Conservation (phyloP, 805 yeast species). For the Tetrapisispora fleetii region DNA sequence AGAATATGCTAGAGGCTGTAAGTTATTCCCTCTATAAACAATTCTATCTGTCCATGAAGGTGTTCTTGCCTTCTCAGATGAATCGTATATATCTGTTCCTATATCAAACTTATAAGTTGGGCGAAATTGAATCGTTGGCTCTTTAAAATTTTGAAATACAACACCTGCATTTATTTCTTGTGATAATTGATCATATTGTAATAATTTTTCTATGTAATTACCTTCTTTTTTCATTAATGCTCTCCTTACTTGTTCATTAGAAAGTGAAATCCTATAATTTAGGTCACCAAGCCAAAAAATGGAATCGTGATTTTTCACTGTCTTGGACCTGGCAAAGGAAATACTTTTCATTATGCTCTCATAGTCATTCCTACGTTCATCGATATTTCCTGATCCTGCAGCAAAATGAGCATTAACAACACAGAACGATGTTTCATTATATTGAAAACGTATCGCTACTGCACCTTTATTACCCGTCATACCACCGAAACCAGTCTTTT, state of each 20-base stretch:
- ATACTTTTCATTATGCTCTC: slow-evolving; percentile 66
- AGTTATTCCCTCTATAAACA: slow-evolving; percentile 46
- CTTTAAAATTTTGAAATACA: slow-evolving; percentile 68
- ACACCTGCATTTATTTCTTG: slow-evolving; percentile 62
- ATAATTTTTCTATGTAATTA: slow-evolving; percentile 33
- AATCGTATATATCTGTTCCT: slow-evolving; percentile 70
- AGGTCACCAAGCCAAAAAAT: slow-evolving; percentile 93
- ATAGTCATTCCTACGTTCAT: slow-evolving; percentile 82
- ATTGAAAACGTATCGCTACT: slow-evolving; percentile 81
- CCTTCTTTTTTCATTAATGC: slow-evolving; percentile 39
- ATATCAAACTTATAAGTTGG: slow-evolving; percentile 93
- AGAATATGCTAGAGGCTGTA: slow-evolving; percentile 60
- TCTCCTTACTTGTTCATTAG: slow-evolving; percentile 65
- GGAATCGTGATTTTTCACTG: slow-evolving; percentile 73
- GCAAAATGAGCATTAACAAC: slow-evolving; percentile 88
- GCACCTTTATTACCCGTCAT: slow-evolving; percentile 97
- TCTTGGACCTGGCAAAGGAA: slow-evolving; percentile 65
- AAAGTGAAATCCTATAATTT: slow-evolving; percentile 66
- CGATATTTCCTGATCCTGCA: slow-evolving; percentile 74
- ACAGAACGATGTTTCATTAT: slow-evolving; percentile 71
- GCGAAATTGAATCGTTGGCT: slow-evolving; percentile 61
- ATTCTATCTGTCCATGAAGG: slow-evolving; percentile 97
- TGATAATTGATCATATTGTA: slow-evolving; percentile 69
- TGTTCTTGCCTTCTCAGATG: slow-evolving; percentile 83
- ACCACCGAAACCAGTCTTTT: slow-evolving; percentile 94